Conservation (phyloP, 1,284 basidiomycete species). For the Porogramme epimiltina region DNA sequence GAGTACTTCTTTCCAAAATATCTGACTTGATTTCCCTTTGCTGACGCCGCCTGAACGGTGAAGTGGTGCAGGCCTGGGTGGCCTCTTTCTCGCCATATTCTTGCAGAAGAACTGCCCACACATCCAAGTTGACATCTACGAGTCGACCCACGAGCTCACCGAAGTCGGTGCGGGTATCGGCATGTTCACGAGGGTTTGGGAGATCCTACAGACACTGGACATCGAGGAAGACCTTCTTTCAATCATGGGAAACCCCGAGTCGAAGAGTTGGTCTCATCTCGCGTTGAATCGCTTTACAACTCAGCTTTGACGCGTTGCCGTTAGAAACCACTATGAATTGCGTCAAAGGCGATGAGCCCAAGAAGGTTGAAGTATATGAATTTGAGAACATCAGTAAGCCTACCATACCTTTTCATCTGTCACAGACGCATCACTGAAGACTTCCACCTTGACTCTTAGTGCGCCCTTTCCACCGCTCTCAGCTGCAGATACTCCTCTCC, state of each 20-base stretch:
- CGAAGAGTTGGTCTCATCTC: neutral
- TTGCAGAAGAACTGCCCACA: slow-evolving; percentile 34
- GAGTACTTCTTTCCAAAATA: neutral
- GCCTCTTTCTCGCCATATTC: slow-evolving; percentile 36
- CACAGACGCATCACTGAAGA: too few relatives aligned
- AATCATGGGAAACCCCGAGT: neutral
- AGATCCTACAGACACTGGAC: slow-evolving; percentile 22
- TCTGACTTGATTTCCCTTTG: too few relatives aligned
- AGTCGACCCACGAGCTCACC: slow-evolving; percentile 37
- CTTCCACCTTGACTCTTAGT: neutral
- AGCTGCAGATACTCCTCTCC: neutral
- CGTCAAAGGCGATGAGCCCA: neutral
- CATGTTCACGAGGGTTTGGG: slow-evolving; percentile 29
- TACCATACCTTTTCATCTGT: too few relatives aligned
- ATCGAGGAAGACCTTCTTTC: slow-evolving; percentile 21
- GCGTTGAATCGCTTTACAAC: neutral
- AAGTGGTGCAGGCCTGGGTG: slow-evolving; percentile 41
- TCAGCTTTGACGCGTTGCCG: neutral
- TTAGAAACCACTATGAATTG: neutral
- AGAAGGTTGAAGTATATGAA: neutral
- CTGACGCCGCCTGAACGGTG: too few relatives aligned
- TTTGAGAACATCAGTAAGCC: neutral
- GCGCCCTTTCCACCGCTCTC: neutral
- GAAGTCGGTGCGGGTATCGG: slow-evolving; percentile 44
- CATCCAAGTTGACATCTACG: slow-evolving; percentile 45